Evolutionary conservation across 2,329 filamentous ascomycete species (phyloP).

Genomic region (Cordyceps tenuipes): DNA sequence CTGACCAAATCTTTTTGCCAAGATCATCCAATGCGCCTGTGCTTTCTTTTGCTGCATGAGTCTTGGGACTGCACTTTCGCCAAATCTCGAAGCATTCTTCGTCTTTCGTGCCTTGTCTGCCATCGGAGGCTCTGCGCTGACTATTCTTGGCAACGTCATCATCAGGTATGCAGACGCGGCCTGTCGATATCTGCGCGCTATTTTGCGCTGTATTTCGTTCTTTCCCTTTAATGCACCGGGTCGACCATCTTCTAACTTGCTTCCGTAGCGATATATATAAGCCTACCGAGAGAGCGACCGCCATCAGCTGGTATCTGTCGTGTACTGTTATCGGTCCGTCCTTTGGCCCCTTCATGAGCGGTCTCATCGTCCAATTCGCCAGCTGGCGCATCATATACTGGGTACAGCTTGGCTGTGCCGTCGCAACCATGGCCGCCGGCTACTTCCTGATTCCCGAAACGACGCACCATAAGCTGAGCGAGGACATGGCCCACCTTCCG

Average conservation of each 20-base stretch:
- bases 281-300: slow-evolving; percentile 61
- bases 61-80: slow-evolving; percentile 63
- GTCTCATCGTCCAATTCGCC: slow-evolving; percentile 66
- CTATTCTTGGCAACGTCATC: slow-evolving; percentile 62
- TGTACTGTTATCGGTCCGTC: slow-evolving; percentile 66
- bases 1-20: not conserved
- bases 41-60: slow-evolving; percentile 59
- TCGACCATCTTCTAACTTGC: slow-evolving; percentile 14
- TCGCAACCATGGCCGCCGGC: slow-evolving; percentile 48
- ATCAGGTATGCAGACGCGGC: slow-evolving; percentile 40
- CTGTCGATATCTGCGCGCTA: slow-evolving; percentile 18
- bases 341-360: slow-evolving; percentile 62
- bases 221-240: not conserved
- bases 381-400: slow-evolving; percentile 72
- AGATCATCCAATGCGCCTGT: slow-evolving; percentile 44
- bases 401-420: slow-evolving; percentile 63
- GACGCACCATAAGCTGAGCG: slow-evolving; percentile 54
- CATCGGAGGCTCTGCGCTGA: slow-evolving; percentile 66
- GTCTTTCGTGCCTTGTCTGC: slow-evolving; percentile 67
- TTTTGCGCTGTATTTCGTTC: not conserved
- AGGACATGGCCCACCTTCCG: slow-evolving; percentile 51
- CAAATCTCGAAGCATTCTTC: slow-evolving; percentile 63
- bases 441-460: slow-evolving; percentile 66
- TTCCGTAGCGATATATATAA: slow-evolving; percentile 47
- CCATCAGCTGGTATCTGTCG: slow-evolving; percentile 63